Evolutionary conservation across 192 early-diverging fungal species (phyloP).

Genomic region (Coemansia furcata): DNA sequence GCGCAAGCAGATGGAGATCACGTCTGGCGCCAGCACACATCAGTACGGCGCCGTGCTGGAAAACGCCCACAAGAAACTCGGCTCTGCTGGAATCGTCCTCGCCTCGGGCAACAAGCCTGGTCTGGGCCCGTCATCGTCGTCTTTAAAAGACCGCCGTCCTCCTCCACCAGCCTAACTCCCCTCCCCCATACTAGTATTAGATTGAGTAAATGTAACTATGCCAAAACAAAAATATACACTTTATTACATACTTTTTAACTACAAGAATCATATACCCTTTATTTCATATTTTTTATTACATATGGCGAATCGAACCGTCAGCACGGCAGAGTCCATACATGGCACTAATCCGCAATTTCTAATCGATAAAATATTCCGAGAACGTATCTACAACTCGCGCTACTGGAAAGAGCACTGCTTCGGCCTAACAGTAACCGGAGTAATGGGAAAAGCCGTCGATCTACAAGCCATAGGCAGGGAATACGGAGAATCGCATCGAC

Average conservation of each 20-base stretch:
- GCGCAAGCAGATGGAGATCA: slow-evolving; percentile 69
- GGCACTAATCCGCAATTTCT: slow-evolving; percentile 93
- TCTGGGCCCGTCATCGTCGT: not conserved
- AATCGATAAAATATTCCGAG: slow-evolving; percentile 90
- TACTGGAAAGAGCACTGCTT: slow-evolving; percentile 99
- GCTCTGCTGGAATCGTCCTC: slow-evolving; percentile 80
- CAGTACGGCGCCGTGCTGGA: slow-evolving; percentile 69
- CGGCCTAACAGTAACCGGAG: slow-evolving; percentile 83
- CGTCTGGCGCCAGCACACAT: slow-evolving; percentile 72
- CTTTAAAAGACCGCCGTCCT: not conserved
- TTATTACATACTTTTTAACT: not conserved
- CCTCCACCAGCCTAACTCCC: not conserved
- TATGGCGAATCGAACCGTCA: slow-evolving; percentile 70
- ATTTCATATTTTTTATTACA: not conserved
- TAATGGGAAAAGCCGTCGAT: slow-evolving; percentile 85
- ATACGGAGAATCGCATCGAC: slow-evolving; percentile 42
- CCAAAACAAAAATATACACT: not conserved
- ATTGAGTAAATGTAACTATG: not conserved
- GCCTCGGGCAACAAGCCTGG: slow-evolving; percentile 62
- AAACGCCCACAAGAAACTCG: slow-evolving; percentile 66
- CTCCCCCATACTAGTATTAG: not conserved
- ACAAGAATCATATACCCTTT: not conserved
- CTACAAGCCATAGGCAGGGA: slow-evolving; percentile 70
- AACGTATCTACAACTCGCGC: slow-evolving; percentile 84
- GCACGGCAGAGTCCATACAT: slow-evolving; percentile 70